Base-by-base conservation (phyloP, 805 yeast genomes). In the Yarrowia alimentaria region DNA sequence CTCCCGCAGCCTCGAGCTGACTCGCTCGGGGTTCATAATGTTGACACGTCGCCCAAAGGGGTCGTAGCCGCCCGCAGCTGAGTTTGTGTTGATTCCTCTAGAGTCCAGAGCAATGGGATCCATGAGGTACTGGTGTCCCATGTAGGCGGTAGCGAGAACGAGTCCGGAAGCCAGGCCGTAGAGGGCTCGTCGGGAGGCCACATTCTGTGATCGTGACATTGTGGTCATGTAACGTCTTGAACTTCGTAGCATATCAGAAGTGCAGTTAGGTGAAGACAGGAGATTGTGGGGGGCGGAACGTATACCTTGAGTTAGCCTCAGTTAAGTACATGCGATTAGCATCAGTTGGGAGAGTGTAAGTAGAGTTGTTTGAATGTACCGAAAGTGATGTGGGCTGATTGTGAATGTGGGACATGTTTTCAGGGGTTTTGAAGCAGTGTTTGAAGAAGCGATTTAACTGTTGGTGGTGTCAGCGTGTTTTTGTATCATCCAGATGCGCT, bases 1-100 rank as follows among this genome's bases (percentile, higher is more conserved):
- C 57, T 80, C 80, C 53, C 90, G 77, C 56, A 90, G 71, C 54
- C 78, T 75, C 22, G 73, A 68, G 38, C 88, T 76, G 8, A 89
- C 89, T 60, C 87, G 90, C 22, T 78, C 83, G 19, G 68, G 66
- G 24, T 61, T 35, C 38, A 59, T 60, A 25, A 61, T 47, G 20
- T 48, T 29, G 16, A 51, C 20, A 10, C 29, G 26, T 6, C 37
- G 50, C 4, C 37, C 37, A 24, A 31, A 43, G 17, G 50, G 37
- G 13, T 43, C 50, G n/a, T 40, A 28, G 6, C 47, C 47, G 20
- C 50, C 50, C n/a, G 35, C 28, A 17, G 50, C 37, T 7, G 17
- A 6, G 24, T 43, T 43, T 18, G 50, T 21, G 29, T n/a, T 21
- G 30, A 43, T 20, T 10, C 50, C 50, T 30, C 50, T 4, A 12